phyloP scores from a whole-genome alignment of 2,329 filamentous ascomycete species.

The Hymenoscyphus linearis region DNA sequence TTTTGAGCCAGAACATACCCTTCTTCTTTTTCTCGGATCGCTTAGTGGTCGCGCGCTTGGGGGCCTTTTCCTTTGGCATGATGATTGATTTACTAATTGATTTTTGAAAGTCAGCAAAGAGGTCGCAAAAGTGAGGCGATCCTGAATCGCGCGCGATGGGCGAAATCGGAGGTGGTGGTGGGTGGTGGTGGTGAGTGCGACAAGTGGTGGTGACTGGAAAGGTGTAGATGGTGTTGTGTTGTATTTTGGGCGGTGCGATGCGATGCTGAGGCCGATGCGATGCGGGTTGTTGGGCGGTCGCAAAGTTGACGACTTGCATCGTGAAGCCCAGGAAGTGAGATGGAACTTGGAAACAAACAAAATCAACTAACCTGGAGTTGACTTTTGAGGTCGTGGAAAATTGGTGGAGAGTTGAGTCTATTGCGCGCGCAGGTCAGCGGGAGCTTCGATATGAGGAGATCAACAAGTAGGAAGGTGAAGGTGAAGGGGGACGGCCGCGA shows the following conservation, averaged over 20 bases:
- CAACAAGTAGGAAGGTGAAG: slow-evolving; percentile 1
- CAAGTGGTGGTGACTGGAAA: slow-evolving; percentile 1
- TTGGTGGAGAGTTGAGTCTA: background rate
- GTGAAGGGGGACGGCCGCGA: background rate
- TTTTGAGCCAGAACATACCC: slow-evolving; percentile 43
- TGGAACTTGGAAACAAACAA: slow-evolving; percentile 1
- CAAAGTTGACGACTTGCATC: slow-evolving; percentile 3
- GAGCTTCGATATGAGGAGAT: background rate
- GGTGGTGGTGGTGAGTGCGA: slow-evolving; percentile 1
- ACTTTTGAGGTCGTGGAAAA: slow-evolving; percentile 6
- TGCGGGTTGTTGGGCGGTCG: background rate
- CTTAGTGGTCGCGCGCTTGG: slow-evolving; percentile 57
- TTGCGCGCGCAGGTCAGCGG: slow-evolving; percentile 4
- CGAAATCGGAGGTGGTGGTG: background rate
- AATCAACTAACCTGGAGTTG: slow-evolving; percentile 3
- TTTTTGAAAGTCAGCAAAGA: slow-evolving; percentile 5
- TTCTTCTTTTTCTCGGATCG: slow-evolving; percentile 65
- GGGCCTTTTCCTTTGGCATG: slow-evolving; percentile 66
- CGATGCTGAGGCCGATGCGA: background rate
- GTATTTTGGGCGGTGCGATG: background rate
- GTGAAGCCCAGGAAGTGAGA: background rate
- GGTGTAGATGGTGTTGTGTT: slow-evolving; percentile 1
- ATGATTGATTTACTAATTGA: slow-evolving; percentile 14
- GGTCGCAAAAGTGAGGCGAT: slow-evolving; percentile 7
- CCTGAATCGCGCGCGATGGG: background rate